Conservation (phyloP, 345 rosid species). For the Rhizophora mangle region DNA sequence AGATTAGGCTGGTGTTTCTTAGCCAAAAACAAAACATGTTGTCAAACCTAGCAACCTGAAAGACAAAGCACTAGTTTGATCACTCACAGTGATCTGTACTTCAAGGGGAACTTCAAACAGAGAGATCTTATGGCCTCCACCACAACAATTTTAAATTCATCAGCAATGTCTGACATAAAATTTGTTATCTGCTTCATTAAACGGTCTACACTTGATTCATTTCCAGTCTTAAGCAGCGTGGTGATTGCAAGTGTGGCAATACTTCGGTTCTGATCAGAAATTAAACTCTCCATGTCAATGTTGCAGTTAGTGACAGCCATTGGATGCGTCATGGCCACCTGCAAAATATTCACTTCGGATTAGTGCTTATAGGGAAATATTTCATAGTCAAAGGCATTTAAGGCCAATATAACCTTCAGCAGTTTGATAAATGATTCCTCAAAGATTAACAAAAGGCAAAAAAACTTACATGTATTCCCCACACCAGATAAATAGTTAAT, state of each 20-base stretch:
- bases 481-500: neutral
- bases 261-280: constrained; percentile 97
- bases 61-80: constrained; percentile 3
- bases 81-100: constrained; percentile 91
- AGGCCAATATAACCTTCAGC: neutral
- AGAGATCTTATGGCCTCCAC: constrained; percentile 97
- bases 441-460: neutral
- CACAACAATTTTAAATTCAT: constrained; percentile 97
- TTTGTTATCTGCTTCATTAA: constrained; percentile 97
- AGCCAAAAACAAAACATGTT: neutral
- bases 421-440: neutral
- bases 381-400: neutral
- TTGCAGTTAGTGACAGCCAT: constrained; percentile 99
- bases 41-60: neutral
- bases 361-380: neutral
- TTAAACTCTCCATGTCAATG: constrained; percentile 98
- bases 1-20: neutral
- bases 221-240: constrained; percentile 95
- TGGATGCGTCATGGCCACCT: constrained; percentile 99
- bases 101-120: constrained; percentile 93
- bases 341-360: constrained; percentile 14
- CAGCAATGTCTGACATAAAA: constrained; percentile 98
- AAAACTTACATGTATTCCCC: neutral
- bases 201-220: constrained; percentile 97
- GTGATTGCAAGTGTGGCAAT: constrained; percentile 99